Conservation (phyloP, 2,329 filamentous ascomycete genomes). For the Lachnellula hyalina region DNA sequence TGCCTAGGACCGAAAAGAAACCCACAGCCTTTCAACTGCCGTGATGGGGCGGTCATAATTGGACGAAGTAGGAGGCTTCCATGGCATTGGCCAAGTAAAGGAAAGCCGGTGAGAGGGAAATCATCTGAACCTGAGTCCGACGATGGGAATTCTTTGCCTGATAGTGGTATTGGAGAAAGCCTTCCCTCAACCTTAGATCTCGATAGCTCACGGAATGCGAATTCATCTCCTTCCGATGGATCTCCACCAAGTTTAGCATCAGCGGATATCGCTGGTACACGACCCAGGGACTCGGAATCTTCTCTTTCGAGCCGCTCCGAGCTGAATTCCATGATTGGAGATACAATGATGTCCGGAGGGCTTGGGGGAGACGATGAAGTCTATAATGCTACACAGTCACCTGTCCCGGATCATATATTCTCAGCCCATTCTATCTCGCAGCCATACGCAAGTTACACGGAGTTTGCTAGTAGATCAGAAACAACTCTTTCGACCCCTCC, state of each 20-base stretch:
- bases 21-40: not conserved
- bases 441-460: too few relatives aligned
- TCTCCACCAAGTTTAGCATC: not conserved
- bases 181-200: not conserved
- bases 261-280: not conserved
- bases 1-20: not conserved
- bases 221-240: not conserved
- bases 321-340: not conserved
- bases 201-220: not conserved
- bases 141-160: not conserved
- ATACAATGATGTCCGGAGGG: not conserved
- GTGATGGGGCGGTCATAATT: constrained; percentile 5
- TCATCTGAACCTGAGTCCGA: not conserved
- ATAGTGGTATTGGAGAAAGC: not conserved
- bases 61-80: not conserved
- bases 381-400: not conserved
- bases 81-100: not conserved
- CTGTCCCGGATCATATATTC: not conserved
- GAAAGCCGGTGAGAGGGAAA: not conserved
- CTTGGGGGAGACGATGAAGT: not conserved
- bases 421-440: not conserved
- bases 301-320: too few relatives aligned
- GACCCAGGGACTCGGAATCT: too few relatives aligned
- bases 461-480: too few relatives aligned
- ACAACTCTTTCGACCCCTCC: not conserved